Evolutionary conservation across 225 moss, liverwort and hornwort genomes (phyloP).

Genomic region (Pleurozium schreberi): DNA sequence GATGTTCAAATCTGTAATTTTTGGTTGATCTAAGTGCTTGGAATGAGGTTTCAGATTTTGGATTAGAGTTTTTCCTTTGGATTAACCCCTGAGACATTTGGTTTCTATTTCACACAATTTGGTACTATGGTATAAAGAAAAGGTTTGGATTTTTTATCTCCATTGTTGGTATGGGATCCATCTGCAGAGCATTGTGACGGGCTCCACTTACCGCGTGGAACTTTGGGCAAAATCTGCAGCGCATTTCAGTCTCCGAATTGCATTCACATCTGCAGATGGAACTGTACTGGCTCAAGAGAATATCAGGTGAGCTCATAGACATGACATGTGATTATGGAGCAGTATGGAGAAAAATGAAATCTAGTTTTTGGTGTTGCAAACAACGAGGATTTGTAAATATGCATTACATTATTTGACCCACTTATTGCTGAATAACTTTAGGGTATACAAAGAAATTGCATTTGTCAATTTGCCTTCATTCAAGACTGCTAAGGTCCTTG

Average conservation of each 20-base stretch:
- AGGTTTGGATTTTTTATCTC: neutral
- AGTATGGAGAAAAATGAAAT: neutral
- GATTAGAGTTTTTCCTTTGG: neutral
- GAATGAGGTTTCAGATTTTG: neutral
- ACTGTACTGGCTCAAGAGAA: constrained; percentile 32
- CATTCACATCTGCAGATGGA: constrained; percentile 41
- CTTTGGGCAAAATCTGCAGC: constrained; percentile 41
- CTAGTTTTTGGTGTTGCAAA: neutral
- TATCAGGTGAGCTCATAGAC: constrained; percentile 22
- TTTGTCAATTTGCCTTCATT: neutral
- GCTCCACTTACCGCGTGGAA: constrained; percentile 45
- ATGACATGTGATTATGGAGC: too few species aligned
- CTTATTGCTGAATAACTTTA: neutral
- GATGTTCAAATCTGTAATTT: neutral
- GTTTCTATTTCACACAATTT: neutral
- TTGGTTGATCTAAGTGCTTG: neutral
- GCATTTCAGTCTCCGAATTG: constrained; percentile 23
- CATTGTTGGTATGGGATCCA: neutral
- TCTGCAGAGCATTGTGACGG: constrained; percentile 45
- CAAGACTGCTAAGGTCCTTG: neutral
- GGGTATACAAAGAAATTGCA: neutral
- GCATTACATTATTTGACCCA: neutral
- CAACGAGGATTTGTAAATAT: neutral
- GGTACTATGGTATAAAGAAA: neutral
- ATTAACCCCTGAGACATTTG: neutral